Conservation (phyloP, 2,329 filamentous ascomycete species). For the Fusarium drepaniforme region DNA sequence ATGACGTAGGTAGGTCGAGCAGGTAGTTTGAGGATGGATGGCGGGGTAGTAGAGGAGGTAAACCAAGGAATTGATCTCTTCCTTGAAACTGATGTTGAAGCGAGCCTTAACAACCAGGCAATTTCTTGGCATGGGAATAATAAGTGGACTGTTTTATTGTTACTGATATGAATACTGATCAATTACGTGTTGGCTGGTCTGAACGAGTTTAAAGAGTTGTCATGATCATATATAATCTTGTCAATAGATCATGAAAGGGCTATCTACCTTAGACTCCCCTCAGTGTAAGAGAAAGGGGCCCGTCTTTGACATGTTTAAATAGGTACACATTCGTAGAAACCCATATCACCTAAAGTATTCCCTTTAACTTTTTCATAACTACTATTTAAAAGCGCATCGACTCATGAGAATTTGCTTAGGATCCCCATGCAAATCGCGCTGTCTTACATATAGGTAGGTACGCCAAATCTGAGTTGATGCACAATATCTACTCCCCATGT, state of each 20-base stretch:
- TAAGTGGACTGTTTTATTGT: not conserved
- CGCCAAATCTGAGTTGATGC: not conserved
- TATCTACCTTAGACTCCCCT: not conserved
- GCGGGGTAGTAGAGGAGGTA: not conserved
- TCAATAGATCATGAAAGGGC: not conserved
- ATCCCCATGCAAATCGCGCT: not conserved
- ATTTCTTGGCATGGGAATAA: not conserved
- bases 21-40: not conserved
- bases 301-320: not conserved
- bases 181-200: not conserved
- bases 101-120: not conserved
- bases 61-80: not conserved
- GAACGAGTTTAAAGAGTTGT: not conserved
- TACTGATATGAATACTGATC: not conserved
- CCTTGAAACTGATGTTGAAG: not conserved
- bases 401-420: not conserved
- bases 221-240: not conserved
- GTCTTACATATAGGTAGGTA: not conserved
- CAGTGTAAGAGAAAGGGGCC: not conserved
- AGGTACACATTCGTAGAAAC: not conserved
- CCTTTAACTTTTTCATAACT: not conserved
- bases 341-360: not conserved
- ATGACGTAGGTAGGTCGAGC: constrained; percentile 32
- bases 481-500: not conserved
- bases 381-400: not conserved